phyloP scores from a whole-genome alignment of 176 grass and related monocot genomes.

The Rhynchospora pubera region DNA sequence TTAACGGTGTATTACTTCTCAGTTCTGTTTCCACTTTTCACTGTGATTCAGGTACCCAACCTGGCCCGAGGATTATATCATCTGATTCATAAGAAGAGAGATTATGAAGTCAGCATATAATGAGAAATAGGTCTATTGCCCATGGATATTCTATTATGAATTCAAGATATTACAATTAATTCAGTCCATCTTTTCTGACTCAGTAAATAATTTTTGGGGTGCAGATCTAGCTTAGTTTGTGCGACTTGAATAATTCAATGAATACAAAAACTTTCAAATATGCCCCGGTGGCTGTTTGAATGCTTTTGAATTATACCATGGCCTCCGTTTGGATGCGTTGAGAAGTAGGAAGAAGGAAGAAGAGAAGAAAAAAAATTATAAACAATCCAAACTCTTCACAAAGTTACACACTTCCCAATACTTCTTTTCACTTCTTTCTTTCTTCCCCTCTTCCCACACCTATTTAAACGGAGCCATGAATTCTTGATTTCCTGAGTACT shows the following conservation, averaged over 20 bases:
- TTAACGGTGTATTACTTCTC: slow-evolving; percentile 7
- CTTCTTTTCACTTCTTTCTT: no score
- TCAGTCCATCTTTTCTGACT: neutral
- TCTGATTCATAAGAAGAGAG: neutral
- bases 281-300: neutral
- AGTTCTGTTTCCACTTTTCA: neutral
- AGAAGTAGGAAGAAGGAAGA: no score
- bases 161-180: neutral
- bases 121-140: neutral
- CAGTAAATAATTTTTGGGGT: neutral
- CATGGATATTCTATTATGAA: neutral
- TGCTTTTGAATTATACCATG: neutral
- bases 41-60: neutral
- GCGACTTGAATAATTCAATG: neutral
- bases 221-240: neutral
- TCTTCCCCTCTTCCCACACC: no score
- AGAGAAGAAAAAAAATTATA: no score
- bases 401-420: no score
- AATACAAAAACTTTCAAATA: neutral
- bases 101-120: neutral
- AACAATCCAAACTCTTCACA: no score
- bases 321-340: no score
- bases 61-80: neutral
- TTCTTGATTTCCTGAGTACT: neutral
- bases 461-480: no score